Evolutionary conservation across 345 rosid genomes (phyloP), one percentile per base, ranked within the genome.

Genomic region (Populus alba): DNA sequence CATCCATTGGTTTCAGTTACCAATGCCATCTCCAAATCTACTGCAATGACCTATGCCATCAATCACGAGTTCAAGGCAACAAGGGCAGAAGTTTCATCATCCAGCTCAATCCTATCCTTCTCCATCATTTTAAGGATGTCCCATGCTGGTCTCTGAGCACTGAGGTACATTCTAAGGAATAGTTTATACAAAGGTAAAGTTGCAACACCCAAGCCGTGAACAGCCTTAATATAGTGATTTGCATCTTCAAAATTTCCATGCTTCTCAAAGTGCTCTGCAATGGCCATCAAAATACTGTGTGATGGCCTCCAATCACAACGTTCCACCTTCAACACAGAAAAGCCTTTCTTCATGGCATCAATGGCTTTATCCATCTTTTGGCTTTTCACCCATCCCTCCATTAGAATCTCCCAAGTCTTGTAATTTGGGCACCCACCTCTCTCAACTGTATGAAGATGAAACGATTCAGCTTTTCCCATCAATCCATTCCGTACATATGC

Each of bases 391-490:
- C 89, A 87, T 35, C 91, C 93, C 80, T 91, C 93, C 85, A 80
- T 84, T 22, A 91, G 80, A 68, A 91, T 91, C 63, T 91, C 95
- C 95, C 93, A 91, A n/a, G 93, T 90, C 85, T 90, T 91, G 77
- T 84, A 90, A 78, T 91, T 91, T 23, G 96, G 93, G 66, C 43
- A 45, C 66, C 93, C 93, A 71, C 93, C 92, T 80, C 78, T 87
- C 77, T 82, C 82, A 76, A 90, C 69, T 23, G 87, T 81, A 43
- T 41, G 88, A 6, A 31, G 38, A 75, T 91, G 89, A 61, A 91
- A 75, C 0, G 82, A 57, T 82, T 90, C 89, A 9, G 89, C 91
- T 82, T 85, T 85, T 27, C 8, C 55, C 55, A 84, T 84, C 71
- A 83, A 8, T 57, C 90, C 90, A 66, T 75, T 82, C 68, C 87